Conservation (phyloP, 2,329 filamentous ascomycete genomes). For the Huntiella decipiens region DNA sequence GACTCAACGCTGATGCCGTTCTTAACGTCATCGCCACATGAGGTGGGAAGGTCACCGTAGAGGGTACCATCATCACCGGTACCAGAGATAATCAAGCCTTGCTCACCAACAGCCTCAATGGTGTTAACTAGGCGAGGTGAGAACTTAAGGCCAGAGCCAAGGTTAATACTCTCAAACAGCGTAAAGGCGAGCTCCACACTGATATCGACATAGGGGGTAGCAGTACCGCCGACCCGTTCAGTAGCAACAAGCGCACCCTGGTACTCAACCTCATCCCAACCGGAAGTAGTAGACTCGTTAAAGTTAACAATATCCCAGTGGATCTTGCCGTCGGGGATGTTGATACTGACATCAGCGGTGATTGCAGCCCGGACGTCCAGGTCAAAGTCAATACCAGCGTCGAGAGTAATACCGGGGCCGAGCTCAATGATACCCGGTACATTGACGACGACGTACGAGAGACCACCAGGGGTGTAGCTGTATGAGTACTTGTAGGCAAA, state of each 20-base stretch:
- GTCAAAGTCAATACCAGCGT: constrained; percentile 20
- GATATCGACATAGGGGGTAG: constrained; percentile 16
- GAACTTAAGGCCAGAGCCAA: constrained; percentile 1
- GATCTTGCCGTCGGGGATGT: constrained; percentile 19
- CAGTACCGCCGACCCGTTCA: constrained; percentile 17
- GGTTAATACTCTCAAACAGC: constrained; percentile 12
- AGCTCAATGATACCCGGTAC: constrained; percentile 23
- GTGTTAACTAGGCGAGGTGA: constrained; percentile 1
- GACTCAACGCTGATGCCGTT: not conserved
- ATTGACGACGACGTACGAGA: constrained; percentile 21
- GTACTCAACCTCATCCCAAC: constrained; percentile 21
- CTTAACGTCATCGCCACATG: not conserved
- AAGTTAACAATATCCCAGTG: constrained; percentile 22
- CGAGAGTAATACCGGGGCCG: constrained; percentile 17
- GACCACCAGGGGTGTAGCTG: constrained; percentile 17
- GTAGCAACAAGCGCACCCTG: constrained; percentile 18
- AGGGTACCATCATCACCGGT: not conserved
- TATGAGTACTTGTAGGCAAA: constrained; percentile 19
- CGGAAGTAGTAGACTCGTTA: constrained; percentile 16
- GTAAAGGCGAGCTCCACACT: constrained; percentile 21
- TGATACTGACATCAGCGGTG: constrained; percentile 17
- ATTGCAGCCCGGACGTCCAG: constrained; percentile 18
- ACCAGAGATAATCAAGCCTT: constrained; percentile 1
- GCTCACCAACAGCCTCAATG: not conserved
- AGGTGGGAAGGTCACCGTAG: not conserved